A percentile compares a stretch with the other conserved stretches of the same genome.
These are phyloP conservation scores for Ogataea methanolica DNA, from an alignment of 805 yeast genomes.

Conservation along the genomic window DNA sequence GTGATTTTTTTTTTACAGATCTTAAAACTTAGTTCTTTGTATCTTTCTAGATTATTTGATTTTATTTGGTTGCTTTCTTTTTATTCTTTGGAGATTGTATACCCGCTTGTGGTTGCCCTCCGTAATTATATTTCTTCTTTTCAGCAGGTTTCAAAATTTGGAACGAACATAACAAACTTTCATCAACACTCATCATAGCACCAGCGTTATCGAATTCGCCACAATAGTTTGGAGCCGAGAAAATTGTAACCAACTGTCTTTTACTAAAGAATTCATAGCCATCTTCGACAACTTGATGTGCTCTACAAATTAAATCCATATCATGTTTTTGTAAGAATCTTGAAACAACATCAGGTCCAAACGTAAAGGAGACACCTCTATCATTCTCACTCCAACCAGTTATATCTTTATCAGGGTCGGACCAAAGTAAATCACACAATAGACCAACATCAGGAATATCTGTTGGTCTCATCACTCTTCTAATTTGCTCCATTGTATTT, in stretches of 20 bases:
- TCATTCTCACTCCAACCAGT: conserved; percentile 99
- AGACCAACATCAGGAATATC: conserved; percentile 98
- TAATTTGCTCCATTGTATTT: conserved; percentile 96
- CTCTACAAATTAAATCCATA: conserved; percentile 96
- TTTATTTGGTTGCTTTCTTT: conserved; percentile 25
- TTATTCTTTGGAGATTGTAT: conserved; percentile 25
- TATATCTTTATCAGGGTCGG: conserved; percentile 97
- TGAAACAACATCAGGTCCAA: conserved; percentile 98
- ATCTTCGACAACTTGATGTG: conserved; percentile 98
- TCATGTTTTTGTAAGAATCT: conserved; percentile 95
- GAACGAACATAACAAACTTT: conserved; percentile 91
- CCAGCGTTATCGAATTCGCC: conserved; percentile 99
- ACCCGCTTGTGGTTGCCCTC: conserved; percentile 18
- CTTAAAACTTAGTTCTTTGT: too few relatives aligned
- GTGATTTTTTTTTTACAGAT: too few relatives aligned
- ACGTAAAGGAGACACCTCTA: conserved; percentile 98
- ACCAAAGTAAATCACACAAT: conserved; percentile 94
- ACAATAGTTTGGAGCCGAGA: conserved; percentile 97
- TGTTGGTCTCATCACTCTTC: conserved; percentile 98
- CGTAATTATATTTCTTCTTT: conserved; percentile 63
- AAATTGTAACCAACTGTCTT: conserved; percentile 91
- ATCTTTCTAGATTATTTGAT: neutral
- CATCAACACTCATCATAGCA: conserved; percentile 99
- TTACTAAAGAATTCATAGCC: conserved; percentile 97
- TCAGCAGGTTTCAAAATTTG: conserved; percentile 97